Base-by-base conservation (phyloP, 768 basidiomycete genomes). In the Myochromella boudieri region DNA sequence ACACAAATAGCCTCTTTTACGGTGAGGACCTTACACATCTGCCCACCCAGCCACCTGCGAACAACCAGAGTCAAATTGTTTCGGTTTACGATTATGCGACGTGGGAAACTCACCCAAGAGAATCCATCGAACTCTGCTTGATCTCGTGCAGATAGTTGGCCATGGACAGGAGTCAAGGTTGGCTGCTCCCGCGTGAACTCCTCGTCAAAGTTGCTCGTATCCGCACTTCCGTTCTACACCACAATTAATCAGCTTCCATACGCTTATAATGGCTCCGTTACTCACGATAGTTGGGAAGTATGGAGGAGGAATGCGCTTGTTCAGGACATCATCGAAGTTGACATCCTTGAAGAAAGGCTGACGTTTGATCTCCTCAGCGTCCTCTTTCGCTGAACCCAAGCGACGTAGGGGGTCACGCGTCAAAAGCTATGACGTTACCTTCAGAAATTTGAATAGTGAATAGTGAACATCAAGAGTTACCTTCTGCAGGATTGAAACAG, bases 331-430 rank as follows among this genome's bases (percentile, higher is more conserved):
- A 55, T 98, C 97, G 65, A 87, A 99, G 70, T 71, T 97, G 39
- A 95, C 90, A 64, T 98, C 97, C 68, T 95, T 94, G 80, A 99
- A 99, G 82, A 98, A 99, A 3, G 93, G 84, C 62, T 98, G 97
- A 45, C 82, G 78, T 71, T 99, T 99, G 73, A 99, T 95, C 58
- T 97, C 95, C 59, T 92, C 90, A 1, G 97, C 97, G 57, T 98
- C 97, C 48, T 83, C 82, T 62, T 93, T 91, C 14, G 84, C 85
- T 20, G 94, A 89, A 24, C 97, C 97, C 8, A 99, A 78, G 47
- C 97, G 90, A 22, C 92, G 90, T 20, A 69, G 64, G 22, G 97
- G 95, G 60, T 99, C 95, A 37, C 95, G 84, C 1, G 91, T 95
- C 52, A 99, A 74, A 20, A 99, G 73, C 95, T 98, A 56, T 22